Percentiles rank a stretch among this genome's conserved stretches.
Conservation (phyloP, 177 flowering plant species). For the Tripterygium wilfordii region DNA sequence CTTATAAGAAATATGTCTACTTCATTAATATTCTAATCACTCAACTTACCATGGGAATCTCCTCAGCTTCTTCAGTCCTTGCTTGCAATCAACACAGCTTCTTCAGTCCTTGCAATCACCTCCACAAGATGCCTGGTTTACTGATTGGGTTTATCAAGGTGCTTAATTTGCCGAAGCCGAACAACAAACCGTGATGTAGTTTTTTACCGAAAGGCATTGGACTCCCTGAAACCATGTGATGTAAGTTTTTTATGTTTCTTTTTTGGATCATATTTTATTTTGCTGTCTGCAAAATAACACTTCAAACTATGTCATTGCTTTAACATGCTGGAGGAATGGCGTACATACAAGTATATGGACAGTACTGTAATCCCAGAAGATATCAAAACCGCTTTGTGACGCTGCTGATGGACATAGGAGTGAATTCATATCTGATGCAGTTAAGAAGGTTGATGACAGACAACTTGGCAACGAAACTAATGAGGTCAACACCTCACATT, state of each 20-base stretch:
- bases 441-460: slow-evolving; percentile 12
- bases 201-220: slow-evolving; percentile 65
- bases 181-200: slow-evolving; percentile 60
- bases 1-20: no score
- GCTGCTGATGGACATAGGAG: slow-evolving; percentile 3
- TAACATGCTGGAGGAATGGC: slow-evolving; percentile 40
- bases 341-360: slow-evolving; percentile 45
- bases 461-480: not conserved
- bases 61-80: no score
- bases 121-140: no score
- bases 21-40: no score
- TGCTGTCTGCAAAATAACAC: not conserved
- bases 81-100: no score
- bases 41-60: no score
- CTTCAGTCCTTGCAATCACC: no score
- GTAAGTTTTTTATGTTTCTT: slow-evolving; percentile 26
- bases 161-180: no score
- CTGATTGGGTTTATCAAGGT: no score
- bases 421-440: slow-evolving; percentile 6
- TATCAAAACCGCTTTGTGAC: slow-evolving; percentile 20
- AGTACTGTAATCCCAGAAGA: slow-evolving; percentile 39
- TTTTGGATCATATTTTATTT: not conserved
- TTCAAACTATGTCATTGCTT: not conserved
- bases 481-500: slow-evolving; percentile 6
- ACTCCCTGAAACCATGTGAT: slow-evolving; percentile 45